Evolutionary conservation across 2,329 filamentous ascomycete species (phyloP).

Genomic region (Pseudofabraea citricarpa): DNA sequence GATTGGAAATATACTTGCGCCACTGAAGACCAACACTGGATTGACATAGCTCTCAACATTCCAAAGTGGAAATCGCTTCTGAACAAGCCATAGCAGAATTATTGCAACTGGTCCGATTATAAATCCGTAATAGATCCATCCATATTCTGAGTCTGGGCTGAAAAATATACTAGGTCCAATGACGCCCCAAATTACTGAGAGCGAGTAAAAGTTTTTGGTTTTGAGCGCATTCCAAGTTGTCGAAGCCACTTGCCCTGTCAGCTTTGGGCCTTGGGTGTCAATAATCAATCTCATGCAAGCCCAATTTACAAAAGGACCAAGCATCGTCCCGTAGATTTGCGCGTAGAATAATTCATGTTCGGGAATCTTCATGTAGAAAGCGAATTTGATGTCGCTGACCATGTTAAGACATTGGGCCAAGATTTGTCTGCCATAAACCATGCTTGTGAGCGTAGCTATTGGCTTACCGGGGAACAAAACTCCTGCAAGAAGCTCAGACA

Average conservation of each 20-base stretch:
- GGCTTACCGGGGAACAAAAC: slow-evolving; percentile 25
- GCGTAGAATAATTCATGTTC: slow-evolving; percentile 30
- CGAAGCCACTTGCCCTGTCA: slow-evolving; percentile 17
- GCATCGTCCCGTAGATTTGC: slow-evolving; percentile 29
- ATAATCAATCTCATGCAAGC: slow-evolving; percentile 23
- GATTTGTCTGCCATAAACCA: slow-evolving; percentile 29
- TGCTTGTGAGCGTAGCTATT: slow-evolving; percentile 23
- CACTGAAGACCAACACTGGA: slow-evolving; percentile 23
- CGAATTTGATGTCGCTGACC: slow-evolving; percentile 31
- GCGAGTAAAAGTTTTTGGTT: slow-evolving; percentile 26
- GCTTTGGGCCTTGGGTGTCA: slow-evolving; percentile 5
- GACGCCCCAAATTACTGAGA: slow-evolving; percentile 31
- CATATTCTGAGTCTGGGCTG: slow-evolving; percentile 17
- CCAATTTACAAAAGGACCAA: slow-evolving; percentile 28
- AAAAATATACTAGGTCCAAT: slow-evolving; percentile 29
- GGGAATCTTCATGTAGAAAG: slow-evolving; percentile 34
- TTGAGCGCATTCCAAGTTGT: slow-evolving; percentile 26
- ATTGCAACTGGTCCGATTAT: slow-evolving; percentile 25
- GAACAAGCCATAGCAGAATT: slow-evolving; percentile 18
- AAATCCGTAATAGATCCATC: slow-evolving; percentile 27
- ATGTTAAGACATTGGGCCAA: slow-evolving; percentile 30
- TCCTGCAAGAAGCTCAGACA: slow-evolving; percentile 26
- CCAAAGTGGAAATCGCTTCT: slow-evolving; percentile 24
- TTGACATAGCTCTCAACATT: slow-evolving; percentile 24
- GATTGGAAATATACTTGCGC: slow-evolving; percentile 21